Percentiles rank a stretch among this genome's conserved stretches.
phyloP scores from a whole-genome alignment of 2,329 filamentous ascomycete species.

The Stachybotrys chartarum region DNA sequence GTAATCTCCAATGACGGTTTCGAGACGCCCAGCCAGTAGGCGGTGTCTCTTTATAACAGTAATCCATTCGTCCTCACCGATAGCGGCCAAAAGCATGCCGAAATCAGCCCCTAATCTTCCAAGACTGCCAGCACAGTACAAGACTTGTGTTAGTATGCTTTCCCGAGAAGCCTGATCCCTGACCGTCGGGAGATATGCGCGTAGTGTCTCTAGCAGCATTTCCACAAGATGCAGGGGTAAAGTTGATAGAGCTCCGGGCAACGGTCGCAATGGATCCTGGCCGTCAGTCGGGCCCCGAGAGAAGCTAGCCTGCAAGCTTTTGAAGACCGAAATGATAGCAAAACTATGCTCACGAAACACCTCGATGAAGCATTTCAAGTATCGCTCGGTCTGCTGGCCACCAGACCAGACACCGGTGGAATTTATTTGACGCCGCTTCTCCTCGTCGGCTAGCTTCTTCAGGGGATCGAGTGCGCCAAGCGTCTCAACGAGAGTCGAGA shows the following conservation, averaged over 20 bases:
- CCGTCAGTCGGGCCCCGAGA: constrained; percentile 7
- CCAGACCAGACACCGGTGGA: constrained; percentile 47
- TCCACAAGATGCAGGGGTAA: constrained; percentile 80
- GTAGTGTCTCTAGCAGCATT: constrained; percentile 70
- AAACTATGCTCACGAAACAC: constrained; percentile 98
- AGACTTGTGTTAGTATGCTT: constrained; percentile 81
- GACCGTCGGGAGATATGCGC: constrained; percentile 72
- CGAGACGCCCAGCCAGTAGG: constrained; percentile 71
- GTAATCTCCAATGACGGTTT: constrained; percentile 56
- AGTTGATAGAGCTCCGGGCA: constrained; percentile 72
- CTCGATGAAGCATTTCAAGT: constrained; percentile 91
- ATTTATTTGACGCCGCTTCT: constrained; percentile 46
- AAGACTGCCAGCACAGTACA: constrained; percentile 89
- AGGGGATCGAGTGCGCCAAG: constrained; percentile 80
- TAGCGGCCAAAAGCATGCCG: constrained; percentile 68
- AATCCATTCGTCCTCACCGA: constrained; percentile 67
- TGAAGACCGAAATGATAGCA: constrained; percentile 89
- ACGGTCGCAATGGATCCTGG: constrained; percentile 38
- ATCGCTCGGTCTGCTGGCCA: constrained; percentile 90
- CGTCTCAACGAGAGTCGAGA: constrained; percentile 72
- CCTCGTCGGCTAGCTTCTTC: constrained; percentile 82
- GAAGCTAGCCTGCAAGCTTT: constrained; percentile 58
- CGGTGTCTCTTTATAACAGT: constrained; percentile 84
- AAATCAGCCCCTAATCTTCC: constrained; percentile 90
- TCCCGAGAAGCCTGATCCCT: constrained; percentile 74